Base-by-base conservation (phyloP, 805 yeast genomes). In the Wickerhamomyces hampshirensis region DNA sequence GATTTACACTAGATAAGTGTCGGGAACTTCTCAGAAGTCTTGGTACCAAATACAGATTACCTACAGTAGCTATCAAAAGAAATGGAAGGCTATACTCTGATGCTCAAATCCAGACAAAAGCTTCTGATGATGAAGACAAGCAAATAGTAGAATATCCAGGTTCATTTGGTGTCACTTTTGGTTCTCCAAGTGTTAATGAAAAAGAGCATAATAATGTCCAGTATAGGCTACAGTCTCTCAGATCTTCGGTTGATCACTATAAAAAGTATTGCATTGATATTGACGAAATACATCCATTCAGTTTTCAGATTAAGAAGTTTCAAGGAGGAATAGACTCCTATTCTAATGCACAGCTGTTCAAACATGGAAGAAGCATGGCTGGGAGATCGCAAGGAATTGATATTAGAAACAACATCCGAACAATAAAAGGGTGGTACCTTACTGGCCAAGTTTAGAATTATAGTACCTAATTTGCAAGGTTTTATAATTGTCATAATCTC, bases 1-100 rank as follows among this genome's bases (percentile, higher is more conserved):
- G 47, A 3, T 47, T 41, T 28, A 60, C 58, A 1, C 53, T 65
- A 11, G 19, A 47, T 3, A 50, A 50, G 18, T 41, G 66, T 17
- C 47, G 66, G 16, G 53, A 48, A 28, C 16, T 51, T 3, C 50
- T 71, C 2, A 54, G 46, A 16, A 23, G 33, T 19, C 33, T 41
- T 2, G 37, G 56, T n/a, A 42, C 60, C 6, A 41, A 53, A 14
- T 52, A 50, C 13, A 50, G 48, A 18, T 60, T 70, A 1, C 70
- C 76, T 4, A 48, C 63, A 4, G 62, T 70, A n/a, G 62, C 62
- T 9, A 50, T 70, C 11, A 69, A 65, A 16, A 65, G 65, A 43
- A 66, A 65, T 26, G 68, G 63, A 18, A 48, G 48, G 16, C 43
- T 57, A 17, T 59, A 62, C 33, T 56, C 62, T 12, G 71, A 65